Conservation (phyloP, 1,284 basidiomycete species). For the Trametes versicolor region DNA sequence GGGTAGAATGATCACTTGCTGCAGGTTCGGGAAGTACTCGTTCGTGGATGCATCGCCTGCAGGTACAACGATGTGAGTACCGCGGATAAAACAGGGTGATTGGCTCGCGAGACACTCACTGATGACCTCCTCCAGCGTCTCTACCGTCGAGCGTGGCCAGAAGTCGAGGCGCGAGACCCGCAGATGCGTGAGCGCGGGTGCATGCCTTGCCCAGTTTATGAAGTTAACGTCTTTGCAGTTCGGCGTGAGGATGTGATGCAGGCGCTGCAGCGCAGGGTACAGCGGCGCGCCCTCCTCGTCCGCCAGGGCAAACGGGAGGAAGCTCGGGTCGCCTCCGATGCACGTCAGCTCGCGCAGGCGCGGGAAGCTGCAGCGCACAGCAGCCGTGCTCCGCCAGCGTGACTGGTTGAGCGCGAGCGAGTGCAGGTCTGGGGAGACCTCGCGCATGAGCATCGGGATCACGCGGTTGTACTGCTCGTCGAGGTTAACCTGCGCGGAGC, state of each 20-base stretch:
- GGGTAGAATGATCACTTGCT: constrained; percentile 23
- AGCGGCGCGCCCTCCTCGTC: constrained; percentile 5
- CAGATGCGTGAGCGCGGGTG: constrained; percentile 27
- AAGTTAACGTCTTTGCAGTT: constrained; percentile 24
- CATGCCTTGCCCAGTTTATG: constrained; percentile 21
- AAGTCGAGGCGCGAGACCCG: constrained; percentile 22
- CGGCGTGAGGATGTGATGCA: constrained; percentile 27
- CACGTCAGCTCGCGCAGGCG: constrained; percentile 27
- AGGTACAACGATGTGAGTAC: too few relatives aligned
- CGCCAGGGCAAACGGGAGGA: constrained; percentile 19
- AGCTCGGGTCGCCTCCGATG: constrained; percentile 27
- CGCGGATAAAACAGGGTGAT: too few relatives aligned
- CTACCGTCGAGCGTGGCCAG: constrained; percentile 21
- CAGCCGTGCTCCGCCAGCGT: constrained; percentile 21
- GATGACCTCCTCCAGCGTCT: constrained; percentile 25
- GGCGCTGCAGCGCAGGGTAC: constrained; percentile 26
- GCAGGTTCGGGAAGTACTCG: constrained; percentile 24
- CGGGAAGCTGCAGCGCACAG: constrained; percentile 21
- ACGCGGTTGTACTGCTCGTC: constrained; percentile 29
- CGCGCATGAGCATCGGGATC: constrained; percentile 21
- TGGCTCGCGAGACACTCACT: too few relatives aligned
- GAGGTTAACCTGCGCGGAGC: constrained; percentile 24
- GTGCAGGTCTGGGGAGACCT: constrained; percentile 24
- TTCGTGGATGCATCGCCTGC: constrained; percentile 19
- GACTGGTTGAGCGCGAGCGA: constrained; percentile 25